Conservation (phyloP, 1,284 basidiomycete genomes). For the Sanghuangporus baumii region DNA sequence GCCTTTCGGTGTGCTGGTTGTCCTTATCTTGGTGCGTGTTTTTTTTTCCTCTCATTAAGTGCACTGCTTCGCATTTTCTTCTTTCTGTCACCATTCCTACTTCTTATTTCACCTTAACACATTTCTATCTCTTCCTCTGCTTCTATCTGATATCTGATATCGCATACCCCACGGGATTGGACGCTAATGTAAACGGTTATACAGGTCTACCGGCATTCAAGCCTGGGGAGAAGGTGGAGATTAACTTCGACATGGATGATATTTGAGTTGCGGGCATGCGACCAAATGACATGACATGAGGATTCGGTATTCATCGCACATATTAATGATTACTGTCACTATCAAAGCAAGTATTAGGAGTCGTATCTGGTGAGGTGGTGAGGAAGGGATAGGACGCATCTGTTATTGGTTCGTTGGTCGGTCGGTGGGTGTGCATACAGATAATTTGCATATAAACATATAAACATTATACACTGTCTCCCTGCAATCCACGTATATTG, state of each 20-base stretch:
- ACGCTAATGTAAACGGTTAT: background rate
- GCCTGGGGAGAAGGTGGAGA: constrained; percentile 96
- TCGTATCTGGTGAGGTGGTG: background rate
- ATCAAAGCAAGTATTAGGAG: background rate
- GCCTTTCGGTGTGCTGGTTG: constrained; percentile 95
- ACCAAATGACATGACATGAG: background rate
- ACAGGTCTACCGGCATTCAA: constrained; percentile 93
- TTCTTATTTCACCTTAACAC: constrained; percentile 23
- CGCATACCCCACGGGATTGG: background rate
- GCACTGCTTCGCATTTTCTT: constrained; percentile 3
- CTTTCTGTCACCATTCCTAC: background rate
- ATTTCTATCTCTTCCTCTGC: background rate
- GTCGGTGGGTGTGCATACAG: background rate
- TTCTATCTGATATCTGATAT: constrained; percentile 1
- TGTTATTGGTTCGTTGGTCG: background rate
- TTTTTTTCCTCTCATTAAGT: constrained; percentile 1
- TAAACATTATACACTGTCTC: background rate
- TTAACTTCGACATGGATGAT: constrained; percentile 83
- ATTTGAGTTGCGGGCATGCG: constrained; percentile 40
- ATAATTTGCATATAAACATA: background rate
- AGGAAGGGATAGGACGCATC: background rate
- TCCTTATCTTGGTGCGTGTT: constrained; percentile 84
- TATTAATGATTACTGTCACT: too few relatives aligned
- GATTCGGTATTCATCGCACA: too few relatives aligned
- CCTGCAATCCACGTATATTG: background rate